Evolutionary conservation across 768 basidiomycete genomes (phyloP).

Genomic region (Boletus pseudo-olivaceus): DNA sequence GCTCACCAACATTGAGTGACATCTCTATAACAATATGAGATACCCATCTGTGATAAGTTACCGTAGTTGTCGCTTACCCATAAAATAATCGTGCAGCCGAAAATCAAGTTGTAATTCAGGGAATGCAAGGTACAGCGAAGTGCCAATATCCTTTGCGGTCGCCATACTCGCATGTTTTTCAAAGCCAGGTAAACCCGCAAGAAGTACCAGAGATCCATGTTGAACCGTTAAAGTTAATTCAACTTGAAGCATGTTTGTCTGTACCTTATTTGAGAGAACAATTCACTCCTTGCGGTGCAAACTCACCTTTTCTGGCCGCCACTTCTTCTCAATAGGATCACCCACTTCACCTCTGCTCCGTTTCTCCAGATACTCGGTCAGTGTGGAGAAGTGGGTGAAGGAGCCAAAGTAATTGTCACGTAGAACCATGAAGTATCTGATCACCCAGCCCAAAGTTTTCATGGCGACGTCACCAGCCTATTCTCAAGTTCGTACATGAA

Average conservation of each 20-base stretch:
- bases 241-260: conserved; percentile 85
- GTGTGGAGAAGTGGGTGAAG: conserved; percentile 90
- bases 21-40: conserved; percentile 51
- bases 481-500: conserved; percentile 1
- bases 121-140: conserved; percentile 51
- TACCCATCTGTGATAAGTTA: not conserved
- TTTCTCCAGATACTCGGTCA: conserved; percentile 80
- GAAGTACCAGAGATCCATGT: conserved; percentile 55
- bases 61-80: conserved; percentile 53
- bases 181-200: conserved; percentile 65
- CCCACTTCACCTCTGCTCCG: conserved; percentile 59
- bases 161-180: conserved; percentile 32
- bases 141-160: conserved; percentile 42
- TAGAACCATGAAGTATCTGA: conserved; percentile 83
- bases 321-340: conserved; percentile 78
- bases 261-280: conserved; percentile 9
- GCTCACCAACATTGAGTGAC: conserved; percentile 66
- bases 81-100: conserved; percentile 79
- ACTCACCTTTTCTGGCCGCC: conserved; percentile 72
- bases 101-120: conserved; percentile 76
- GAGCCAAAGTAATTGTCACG: conserved; percentile 93
- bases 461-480: conserved; percentile 56
- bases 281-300: not conserved
- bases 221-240: conserved; percentile 53
- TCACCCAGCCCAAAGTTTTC: conserved; percentile 81